phyloP scores from a whole-genome alignment of 2,329 filamentous ascomycete species.

The Diaporthe sp. region DNA sequence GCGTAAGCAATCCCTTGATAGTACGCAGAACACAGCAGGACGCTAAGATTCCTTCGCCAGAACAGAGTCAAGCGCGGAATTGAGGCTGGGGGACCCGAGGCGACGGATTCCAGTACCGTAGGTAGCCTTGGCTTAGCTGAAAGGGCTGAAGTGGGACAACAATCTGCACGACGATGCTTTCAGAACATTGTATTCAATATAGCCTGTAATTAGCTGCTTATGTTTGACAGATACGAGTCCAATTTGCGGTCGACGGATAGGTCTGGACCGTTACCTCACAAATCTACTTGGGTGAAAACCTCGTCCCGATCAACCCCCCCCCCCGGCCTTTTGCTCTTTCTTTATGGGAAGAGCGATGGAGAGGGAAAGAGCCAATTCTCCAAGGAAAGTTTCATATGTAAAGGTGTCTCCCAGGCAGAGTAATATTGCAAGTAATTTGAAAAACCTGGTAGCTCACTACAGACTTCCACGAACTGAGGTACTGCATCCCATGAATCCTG shows the following conservation, averaged over 20 bases:
- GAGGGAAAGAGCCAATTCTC: no score
- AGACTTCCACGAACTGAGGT: background rate
- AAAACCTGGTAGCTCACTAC: no score
- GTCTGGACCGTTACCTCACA: background rate
- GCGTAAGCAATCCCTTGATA: slow-evolving; percentile 11
- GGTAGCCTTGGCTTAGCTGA: background rate
- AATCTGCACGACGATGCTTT: background rate
- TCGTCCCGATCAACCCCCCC: no score
- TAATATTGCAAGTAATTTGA: no score
- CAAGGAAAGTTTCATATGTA: no score
- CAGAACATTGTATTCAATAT: background rate
- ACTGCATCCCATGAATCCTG: no score
- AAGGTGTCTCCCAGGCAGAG: no score
- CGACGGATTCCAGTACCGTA: background rate
- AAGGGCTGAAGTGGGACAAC: background rate
- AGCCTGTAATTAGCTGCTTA: background rate
- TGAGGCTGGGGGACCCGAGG: background rate
- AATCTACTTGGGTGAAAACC: no score
- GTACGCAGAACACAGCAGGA: background rate
- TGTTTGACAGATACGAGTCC: no score
- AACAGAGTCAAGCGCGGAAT: background rate
- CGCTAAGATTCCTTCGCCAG: background rate
- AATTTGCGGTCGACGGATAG: background rate
- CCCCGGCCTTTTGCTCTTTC: no score
- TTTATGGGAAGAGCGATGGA: no score